Conservation (phyloP, 2,329 filamentous ascomycete species). For the Colletotrichum spinosum region DNA sequence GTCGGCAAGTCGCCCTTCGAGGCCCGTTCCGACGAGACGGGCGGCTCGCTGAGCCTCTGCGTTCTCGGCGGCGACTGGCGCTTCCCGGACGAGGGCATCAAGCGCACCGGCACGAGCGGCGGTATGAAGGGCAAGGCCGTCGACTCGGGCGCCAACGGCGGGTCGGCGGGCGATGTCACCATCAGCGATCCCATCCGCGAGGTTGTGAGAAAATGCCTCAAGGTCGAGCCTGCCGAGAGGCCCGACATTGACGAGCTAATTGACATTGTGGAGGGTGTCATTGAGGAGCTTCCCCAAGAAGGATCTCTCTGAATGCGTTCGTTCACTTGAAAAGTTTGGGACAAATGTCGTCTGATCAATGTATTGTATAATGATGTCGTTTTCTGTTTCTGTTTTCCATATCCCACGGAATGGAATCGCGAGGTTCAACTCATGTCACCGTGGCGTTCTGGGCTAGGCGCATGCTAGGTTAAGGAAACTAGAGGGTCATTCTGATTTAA, state of each 20-base stretch:
- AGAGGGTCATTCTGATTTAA: conserved; percentile 25
- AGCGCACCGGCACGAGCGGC: conserved; percentile 54
- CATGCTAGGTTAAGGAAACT: conserved; percentile 22
- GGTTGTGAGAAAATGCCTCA: conserved; percentile 86
- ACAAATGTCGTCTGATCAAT: not conserved
- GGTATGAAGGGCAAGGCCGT: conserved; percentile 44
- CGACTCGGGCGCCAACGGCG: conserved; percentile 42
- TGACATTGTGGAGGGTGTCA: conserved; percentile 77
- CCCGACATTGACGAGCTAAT: conserved; percentile 91
- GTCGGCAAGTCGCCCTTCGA: conserved; percentile 98
- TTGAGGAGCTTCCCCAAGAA: conserved; percentile 75
- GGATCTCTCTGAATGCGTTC: conserved; percentile 18
- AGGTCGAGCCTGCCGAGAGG: conserved; percentile 86
- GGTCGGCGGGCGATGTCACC: conserved; percentile 53
- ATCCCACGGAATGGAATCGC: conserved; percentile 26
- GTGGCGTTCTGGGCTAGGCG: conserved; percentile 31
- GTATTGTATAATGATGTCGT: conserved; percentile 30
- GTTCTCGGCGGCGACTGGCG: conserved; percentile 95
- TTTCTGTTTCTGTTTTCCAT: conserved; percentile 4
- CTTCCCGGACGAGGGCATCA: conserved; percentile 86
- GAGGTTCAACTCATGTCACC: conserved; percentile 17
- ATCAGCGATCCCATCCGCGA: conserved; percentile 89
- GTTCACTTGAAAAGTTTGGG: not conserved
- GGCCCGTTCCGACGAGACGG: conserved; percentile 94
- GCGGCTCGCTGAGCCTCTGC: conserved; percentile 91